These are phyloP conservation scores for Penicillium parvum DNA, from an alignment of 495 filamentous ascomycete species.

Conservation along the genomic window DNA sequence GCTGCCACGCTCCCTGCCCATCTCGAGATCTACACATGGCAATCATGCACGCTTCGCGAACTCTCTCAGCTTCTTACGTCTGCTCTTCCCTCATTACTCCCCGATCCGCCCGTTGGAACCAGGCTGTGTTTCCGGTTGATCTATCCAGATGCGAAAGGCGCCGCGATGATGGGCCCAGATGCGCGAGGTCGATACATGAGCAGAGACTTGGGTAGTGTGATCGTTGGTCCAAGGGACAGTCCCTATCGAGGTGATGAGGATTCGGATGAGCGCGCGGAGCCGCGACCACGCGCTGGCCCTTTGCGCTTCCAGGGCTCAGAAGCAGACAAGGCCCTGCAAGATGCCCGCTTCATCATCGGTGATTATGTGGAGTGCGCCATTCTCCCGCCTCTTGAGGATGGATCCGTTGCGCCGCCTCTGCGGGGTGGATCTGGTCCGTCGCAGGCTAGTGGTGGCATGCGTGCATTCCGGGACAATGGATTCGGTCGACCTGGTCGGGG, in stretches of 20 bases:
- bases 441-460: constrained; percentile 35
- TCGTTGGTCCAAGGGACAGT: constrained; percentile 51
- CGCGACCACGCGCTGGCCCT: constrained; percentile 17
- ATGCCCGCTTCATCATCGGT: constrained; percentile 78
- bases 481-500: constrained; percentile 30
- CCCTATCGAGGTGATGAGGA: constrained; percentile 43
- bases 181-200: constrained; percentile 59
- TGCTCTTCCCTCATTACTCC: constrained; percentile 64
- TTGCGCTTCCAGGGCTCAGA: constrained; percentile 48
- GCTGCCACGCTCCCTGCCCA: constrained; percentile 56
- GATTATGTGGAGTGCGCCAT: constrained; percentile 84
- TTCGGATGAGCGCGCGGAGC: constrained; percentile 36
- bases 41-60: constrained; percentile 75
- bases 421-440: constrained; percentile 17
- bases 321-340: constrained; percentile 67
- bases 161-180: constrained; percentile 38
- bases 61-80: constrained; percentile 69
- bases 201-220: constrained; percentile 77
- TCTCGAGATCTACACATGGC: constrained; percentile 86
- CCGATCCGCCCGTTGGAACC: constrained; percentile 72
- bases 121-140: constrained; percentile 82
- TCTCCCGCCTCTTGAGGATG: constrained; percentile 67
- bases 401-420: constrained; percentile 59
- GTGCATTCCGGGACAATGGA: constrained; percentile 47
- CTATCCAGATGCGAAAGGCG: constrained; percentile 69